A percentile compares a stretch with the other conserved stretches of the same genome.
Conservation (phyloP, 768 basidiomycete species). For the Pisolithus orientalis region DNA sequence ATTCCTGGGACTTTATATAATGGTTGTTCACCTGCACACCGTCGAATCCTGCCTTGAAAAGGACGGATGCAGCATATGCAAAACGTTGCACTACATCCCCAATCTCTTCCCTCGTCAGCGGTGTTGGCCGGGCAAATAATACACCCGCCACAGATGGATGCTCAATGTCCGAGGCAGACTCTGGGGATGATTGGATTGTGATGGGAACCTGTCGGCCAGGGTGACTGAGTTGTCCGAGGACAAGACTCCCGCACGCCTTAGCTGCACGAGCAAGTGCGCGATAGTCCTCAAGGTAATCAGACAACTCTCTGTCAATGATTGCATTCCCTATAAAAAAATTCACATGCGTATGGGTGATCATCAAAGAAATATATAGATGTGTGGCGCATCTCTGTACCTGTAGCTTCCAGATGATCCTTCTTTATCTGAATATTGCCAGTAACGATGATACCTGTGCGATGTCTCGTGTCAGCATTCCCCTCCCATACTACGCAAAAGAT, state of each 20-base stretch:
- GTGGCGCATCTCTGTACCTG: constrained; percentile 22
- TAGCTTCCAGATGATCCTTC: constrained; percentile 28
- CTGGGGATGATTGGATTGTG: constrained; percentile 29
- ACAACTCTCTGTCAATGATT: constrained; percentile 25
- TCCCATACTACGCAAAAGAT: neutral
- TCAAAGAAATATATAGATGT: neutral
- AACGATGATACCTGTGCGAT: constrained; percentile 23
- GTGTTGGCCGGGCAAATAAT: constrained; percentile 24
- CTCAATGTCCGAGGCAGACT: constrained; percentile 29
- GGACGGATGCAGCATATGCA: constrained; percentile 47
- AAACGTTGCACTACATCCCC: constrained; percentile 44
- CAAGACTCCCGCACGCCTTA: constrained; percentile 24
- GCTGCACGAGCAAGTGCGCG: constrained; percentile 23
- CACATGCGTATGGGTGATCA: neutral
- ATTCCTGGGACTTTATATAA: neutral
- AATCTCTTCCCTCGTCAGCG: constrained; percentile 43
- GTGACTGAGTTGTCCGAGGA: constrained; percentile 28
- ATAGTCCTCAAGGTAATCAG: constrained; percentile 17
- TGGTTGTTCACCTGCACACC: constrained; percentile 43
- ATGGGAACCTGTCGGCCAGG: constrained; percentile 30
- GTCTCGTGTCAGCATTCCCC: constrained; percentile 2
- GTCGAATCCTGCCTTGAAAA: constrained; percentile 59
- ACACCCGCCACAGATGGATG: constrained; percentile 29
- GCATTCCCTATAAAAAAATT: constrained; percentile 18
- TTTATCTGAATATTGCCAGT: constrained; percentile 31